phyloP scores from a whole-genome alignment of 495 filamentous ascomycete genomes.

The Rusavskia elegans region DNA sequence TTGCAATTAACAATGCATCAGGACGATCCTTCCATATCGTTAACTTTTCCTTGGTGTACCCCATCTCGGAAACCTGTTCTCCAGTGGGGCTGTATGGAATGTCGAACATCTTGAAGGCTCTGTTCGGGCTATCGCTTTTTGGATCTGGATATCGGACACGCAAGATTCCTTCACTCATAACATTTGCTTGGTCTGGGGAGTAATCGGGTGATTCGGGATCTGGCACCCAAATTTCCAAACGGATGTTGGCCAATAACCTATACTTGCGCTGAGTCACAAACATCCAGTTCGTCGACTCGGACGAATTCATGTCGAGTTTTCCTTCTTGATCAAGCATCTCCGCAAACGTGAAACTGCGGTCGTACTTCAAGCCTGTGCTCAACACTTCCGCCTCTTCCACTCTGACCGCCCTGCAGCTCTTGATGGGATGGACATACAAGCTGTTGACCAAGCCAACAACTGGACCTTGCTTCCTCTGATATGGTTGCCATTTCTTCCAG shows the following conservation, averaged over 20 bases:
- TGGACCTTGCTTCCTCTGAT: neutral
- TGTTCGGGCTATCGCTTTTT: neutral
- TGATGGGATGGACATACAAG: constrained; percentile 76
- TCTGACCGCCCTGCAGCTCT: constrained; percentile 73
- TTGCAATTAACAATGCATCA: constrained; percentile 38
- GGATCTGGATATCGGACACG: constrained; percentile 32
- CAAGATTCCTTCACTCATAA: constrained; percentile 38
- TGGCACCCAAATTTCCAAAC: constrained; percentile 66
- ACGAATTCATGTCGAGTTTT: neutral
- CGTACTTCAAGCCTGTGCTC: constrained; percentile 59
- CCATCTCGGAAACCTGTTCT: constrained; percentile 30
- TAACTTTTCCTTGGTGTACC: constrained; percentile 46
- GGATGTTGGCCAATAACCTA: constrained; percentile 53
- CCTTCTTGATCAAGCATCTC: constrained; percentile 34
- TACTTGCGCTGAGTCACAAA: constrained; percentile 70
- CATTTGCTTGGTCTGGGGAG: constrained; percentile 24
- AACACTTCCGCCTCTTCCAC: constrained; percentile 49
- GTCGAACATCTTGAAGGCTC: constrained; percentile 23
- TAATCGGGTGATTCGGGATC: constrained; percentile 38
- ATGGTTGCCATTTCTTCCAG: neutral
- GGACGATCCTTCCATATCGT: constrained; percentile 69
- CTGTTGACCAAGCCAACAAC: constrained; percentile 49
- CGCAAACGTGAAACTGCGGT: constrained; percentile 73
- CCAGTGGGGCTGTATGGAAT: constrained; percentile 49
- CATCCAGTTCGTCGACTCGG: constrained; percentile 34